Base-by-base conservation (phyloP, 208 protist species). In the Trypanosoma congolense region DNA sequence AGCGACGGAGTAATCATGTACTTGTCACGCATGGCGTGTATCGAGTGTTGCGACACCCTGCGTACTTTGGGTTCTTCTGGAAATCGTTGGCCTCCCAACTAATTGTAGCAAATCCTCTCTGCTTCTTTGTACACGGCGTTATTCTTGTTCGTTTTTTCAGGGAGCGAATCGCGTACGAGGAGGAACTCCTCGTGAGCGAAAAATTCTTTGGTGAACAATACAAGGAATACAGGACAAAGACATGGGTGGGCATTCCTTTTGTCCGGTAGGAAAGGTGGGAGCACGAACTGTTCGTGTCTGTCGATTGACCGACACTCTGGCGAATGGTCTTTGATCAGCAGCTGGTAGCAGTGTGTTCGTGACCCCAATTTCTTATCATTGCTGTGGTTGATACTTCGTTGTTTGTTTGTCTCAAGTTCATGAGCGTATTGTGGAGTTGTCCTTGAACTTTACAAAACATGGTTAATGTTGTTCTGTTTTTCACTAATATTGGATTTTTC, bases 51-150 rank as follows among this genome's bases (percentile, higher is more conserved):
- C 70, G 95, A 18, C 96, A 98, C 70, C 96, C 96, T 9, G 70
- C 90, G 5, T 98, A 98, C 75, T 97, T 97, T 79, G 96, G 96
- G 4, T 98, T 91, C 88, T 98, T 98, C 62, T 96, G 92, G 81
- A 93, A 84, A 35, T 87, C 83, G 2, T 44, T 92, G 16, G 78
- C 65, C 40, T 81, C 91, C n/a, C 97, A 98, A 80, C 61, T 96
- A 2, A 70, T 97, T 21, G 46, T 98, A 10, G 66, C 75, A 16
- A 98, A 98, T 65, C 95, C 95, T 5, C 31, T 98, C 47, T 95
- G 76, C 26, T 41, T 75, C 2, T 48, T 95, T 22, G 51, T 64
- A 5, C 96, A 95, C 62, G 77, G 86, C 5, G 30, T 28, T 14
- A 77, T 85, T 2, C 81, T 92, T 42, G 98, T 91, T 89, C 44